Evolutionary conservation across 495 filamentous ascomycete species (phyloP), one percentile per base, ranked within the genome.

Genomic region (Penicillium paxilli): DNA sequence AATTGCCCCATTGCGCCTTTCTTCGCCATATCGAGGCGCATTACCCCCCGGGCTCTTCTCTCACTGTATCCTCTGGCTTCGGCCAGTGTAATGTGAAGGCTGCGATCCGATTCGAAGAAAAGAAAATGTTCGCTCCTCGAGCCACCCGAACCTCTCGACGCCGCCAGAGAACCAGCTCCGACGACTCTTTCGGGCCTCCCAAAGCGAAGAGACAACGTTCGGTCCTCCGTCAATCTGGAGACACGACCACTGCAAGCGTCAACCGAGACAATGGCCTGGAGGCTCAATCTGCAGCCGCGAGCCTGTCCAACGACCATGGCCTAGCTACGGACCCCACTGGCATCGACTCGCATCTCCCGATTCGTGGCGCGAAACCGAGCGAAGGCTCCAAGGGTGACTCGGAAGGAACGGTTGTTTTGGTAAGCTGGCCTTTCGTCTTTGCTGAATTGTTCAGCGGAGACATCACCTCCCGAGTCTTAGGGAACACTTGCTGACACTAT

Each of bases 161-260:
- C 54, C 85, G 86, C 47, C 85, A 83, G 65, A 83, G 89, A 51
- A 85, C 84, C 32, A 68, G 77, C 44, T 87, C 82, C 57, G 79
- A 84, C 57, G 87, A 90, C 50, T 80, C 79, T 38, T 78, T 81
- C 20, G 77, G 83, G 23, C 79, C 81, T 51, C 84, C 86, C 54
- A 88, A 83, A 63, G 80, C 87, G 16, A 92, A 92, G 74, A 79
- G 87, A 61, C 86, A 87, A 57, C 77, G 87, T 52, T 82, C 86
- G 20, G 80, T 79, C 14, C 68, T 89, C 47, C 79, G 74, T 32
- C 77, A 85, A 45, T 75, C 82, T 35, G 80, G 80, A 12, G 72
- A 74, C 30, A 52, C 67, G 35, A 65, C 63, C 12, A 30, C 60
- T 30, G 41, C 26, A 20, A 51, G 48, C 9, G 21, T 51, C 9